Evolutionary conservation across 345 rosid genomes (phyloP).

Genomic region (Sisymbrium altissimum): DNA sequence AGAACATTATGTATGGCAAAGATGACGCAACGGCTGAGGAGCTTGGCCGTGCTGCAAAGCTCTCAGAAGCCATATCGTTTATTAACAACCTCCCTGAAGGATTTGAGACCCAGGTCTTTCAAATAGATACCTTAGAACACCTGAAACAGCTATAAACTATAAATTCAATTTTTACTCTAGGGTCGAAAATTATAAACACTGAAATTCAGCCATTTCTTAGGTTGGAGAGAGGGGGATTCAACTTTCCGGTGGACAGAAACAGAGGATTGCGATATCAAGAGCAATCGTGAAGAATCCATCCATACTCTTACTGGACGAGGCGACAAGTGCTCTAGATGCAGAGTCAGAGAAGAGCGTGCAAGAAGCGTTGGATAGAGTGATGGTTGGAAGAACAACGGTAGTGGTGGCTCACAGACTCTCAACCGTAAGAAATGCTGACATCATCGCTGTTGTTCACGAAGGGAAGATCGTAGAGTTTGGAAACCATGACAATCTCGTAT

Average conservation of each 20-base stretch:
- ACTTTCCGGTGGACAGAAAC: conserved; percentile 96
- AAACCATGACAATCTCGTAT: conserved; percentile 81
- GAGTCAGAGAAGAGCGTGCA: conserved; percentile 97
- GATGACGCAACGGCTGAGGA: conserved; percentile 70
- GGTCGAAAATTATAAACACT: neutral
- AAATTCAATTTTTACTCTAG: neutral
- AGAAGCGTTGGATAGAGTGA: conserved; percentile 88
- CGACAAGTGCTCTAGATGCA: conserved; percentile 92
- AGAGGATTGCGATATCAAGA: conserved; percentile 85
- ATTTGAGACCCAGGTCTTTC: conserved; percentile 84
- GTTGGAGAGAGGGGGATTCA: conserved; percentile 97
- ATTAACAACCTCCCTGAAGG: conserved; percentile 87
- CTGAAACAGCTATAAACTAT: neutral
- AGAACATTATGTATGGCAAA: conserved; percentile 91
- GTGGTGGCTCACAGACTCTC: conserved; percentile 94
- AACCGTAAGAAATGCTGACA: conserved; percentile 83
- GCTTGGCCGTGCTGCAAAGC: conserved; percentile 72
- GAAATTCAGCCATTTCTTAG: conserved; percentile 20
- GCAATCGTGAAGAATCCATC: conserved; percentile 91
- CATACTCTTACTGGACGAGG: conserved; percentile 88
- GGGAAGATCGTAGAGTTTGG: conserved; percentile 89
- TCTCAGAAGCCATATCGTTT: conserved; percentile 77
- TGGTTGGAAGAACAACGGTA: conserved; percentile 92
- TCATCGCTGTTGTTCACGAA: conserved; percentile 70
- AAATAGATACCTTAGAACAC: neutral